Percentiles rank a stretch among this genome's conserved stretches.
phyloP scores from a whole-genome alignment of 805 yeast genomes.

The Hanseniaspora nectarophila region DNA sequence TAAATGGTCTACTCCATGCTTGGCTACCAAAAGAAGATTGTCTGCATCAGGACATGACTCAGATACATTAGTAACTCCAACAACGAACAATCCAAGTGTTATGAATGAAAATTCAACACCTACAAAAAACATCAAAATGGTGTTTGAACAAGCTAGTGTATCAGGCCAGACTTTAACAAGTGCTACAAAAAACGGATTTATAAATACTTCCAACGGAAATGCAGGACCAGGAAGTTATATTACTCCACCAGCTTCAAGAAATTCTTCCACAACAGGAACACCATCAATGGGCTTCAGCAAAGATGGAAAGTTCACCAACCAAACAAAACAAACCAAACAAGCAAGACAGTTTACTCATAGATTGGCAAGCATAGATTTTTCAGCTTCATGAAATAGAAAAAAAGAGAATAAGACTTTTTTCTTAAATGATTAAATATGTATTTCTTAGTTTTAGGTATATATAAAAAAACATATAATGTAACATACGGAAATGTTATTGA shows the following conservation, averaged over 20 bases:
- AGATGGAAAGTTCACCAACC: constrained; percentile 2
- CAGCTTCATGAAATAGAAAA: not conserved
- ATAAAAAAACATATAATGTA: not conserved
- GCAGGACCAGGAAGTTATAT: constrained; percentile 10
- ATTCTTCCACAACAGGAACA: constrained; percentile 7
- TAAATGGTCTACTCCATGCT: constrained; percentile 11
- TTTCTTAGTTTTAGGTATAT: no score
- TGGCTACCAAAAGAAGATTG: constrained; percentile 12
- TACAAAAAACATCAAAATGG: not conserved
- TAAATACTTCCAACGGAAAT: not conserved
- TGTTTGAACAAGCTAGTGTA: not conserved
- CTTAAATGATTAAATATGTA: not conserved
- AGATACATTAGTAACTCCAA: constrained; percentile 8
- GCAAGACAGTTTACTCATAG: constrained; percentile 11
- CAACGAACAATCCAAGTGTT: not conserved
- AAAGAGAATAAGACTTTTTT: not conserved
- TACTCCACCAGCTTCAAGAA: constrained; percentile 14
- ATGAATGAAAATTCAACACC: not conserved
- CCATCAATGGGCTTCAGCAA: constrained; percentile 8
- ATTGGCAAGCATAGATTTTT: constrained; percentile 8
- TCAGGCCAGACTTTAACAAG: not conserved
- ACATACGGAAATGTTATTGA: not conserved
- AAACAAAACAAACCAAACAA: constrained; percentile 3
- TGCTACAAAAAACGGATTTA: not conserved
- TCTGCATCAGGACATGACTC: constrained; percentile 5